Conservation (phyloP, 495 filamentous ascomycete genomes). For the Amorphotheca resinae region DNA sequence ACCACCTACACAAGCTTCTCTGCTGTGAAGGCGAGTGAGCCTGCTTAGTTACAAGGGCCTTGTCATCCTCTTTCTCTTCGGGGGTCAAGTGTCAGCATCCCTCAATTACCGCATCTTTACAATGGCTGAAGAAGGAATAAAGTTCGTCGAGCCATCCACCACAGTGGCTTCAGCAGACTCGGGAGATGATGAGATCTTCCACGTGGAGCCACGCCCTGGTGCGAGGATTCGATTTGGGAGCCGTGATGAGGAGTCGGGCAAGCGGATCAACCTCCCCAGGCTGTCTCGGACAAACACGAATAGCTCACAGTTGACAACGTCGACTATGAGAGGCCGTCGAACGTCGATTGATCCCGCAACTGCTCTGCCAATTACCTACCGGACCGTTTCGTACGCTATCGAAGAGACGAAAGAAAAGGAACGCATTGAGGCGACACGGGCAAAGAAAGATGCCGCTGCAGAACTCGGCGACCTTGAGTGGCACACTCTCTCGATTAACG, state of each 20-base stretch:
- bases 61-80: too few species aligned
- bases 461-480: constrained; percentile 36
- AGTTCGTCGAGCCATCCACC: too few species aligned
- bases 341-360: constrained; percentile 30
- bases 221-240: constrained; percentile 4
- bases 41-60: too few species aligned
- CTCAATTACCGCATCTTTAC: too few species aligned
- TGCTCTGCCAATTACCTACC: constrained; percentile 36
- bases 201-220: constrained; percentile 1
- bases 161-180: too few species aligned
- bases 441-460: constrained; percentile 26
- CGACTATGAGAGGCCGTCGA: constrained; percentile 7
- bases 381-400: constrained; percentile 40
- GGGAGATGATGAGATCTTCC: constrained; percentile 4
- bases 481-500: constrained; percentile 39
- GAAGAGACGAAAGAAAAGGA: constrained; percentile 29
- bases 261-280: neutral
- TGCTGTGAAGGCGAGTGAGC: too few species aligned
- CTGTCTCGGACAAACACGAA: constrained; percentile 1
- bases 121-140: too few species aligned
- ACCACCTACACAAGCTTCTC: too few species aligned
- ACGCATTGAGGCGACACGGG: constrained; percentile 20
- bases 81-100: too few species aligned
- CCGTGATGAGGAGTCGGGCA: constrained; percentile 4
- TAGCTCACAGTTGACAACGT: neutral